These are phyloP conservation scores for Naumovozyma castellii DNA, from an alignment of 805 yeast genomes.

Conservation along the genomic window DNA sequence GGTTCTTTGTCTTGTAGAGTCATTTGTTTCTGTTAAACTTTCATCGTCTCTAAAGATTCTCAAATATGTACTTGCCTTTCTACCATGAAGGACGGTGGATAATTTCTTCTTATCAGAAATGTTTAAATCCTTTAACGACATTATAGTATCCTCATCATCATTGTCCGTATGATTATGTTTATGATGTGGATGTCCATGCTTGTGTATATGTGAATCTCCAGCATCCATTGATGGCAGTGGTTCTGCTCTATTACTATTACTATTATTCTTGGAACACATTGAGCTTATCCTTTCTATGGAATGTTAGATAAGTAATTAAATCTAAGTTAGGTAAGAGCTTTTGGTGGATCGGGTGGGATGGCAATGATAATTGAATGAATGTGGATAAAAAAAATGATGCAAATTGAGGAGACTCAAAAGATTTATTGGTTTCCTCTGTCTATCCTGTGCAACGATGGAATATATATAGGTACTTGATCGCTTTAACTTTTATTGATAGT, in stretches of 20 bases:
- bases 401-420: no score
- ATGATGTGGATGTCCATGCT: not conserved
- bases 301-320: no score
- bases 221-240: no score
- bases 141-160: constrained; percentile 1
- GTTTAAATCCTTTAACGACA: constrained; percentile 21
- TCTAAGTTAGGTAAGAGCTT: no score
- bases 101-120: constrained; percentile 16
- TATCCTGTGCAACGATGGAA: not conserved
- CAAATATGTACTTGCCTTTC: constrained; percentile 29
- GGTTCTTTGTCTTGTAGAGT: no score
- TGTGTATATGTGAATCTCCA: not conserved
- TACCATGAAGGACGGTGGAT: constrained; percentile 24
- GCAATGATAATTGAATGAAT: no score
- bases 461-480: not conserved
- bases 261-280: not conserved
- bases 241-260: no score
- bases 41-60: constrained; percentile 29
- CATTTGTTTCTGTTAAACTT: not conserved
- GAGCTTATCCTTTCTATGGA: no score
- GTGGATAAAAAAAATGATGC: no score
- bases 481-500: not conserved
- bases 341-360: no score
- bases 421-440: no score
- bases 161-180: not conserved